Base-by-base conservation (phyloP, 176 grass and related monocot genomes). In the Urochloa ruziziensis region DNA sequence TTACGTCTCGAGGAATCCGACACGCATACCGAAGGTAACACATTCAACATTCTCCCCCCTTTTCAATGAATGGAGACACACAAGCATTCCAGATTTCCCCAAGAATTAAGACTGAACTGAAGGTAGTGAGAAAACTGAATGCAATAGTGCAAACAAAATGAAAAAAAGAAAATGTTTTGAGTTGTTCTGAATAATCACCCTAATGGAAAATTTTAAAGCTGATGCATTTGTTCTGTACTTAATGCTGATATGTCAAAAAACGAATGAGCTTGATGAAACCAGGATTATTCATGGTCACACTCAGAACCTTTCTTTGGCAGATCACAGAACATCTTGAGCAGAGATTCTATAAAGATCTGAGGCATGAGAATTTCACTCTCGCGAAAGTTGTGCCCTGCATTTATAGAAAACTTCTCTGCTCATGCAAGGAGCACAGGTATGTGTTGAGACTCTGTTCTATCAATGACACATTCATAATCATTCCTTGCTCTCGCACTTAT, bases 311-410 rank as follows among this genome's bases (percentile, higher is more conserved):
- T 28, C 44, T 51, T 65, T 54, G 52, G 62, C 86, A 99, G 96
- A 99, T 99, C 64, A 92, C 89, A 61, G 78, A 93, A 64, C 87
- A 87, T 83, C 86, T 99, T 77, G 96, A 99, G 47, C 93, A 90
- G 80, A 96, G 91, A 83, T 99, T 78, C 60, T 99, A 92, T 63
- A 99, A 99, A 87, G 93, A 99, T 86, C 89, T 99, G 85, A 86
- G 93, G 60, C 88, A 92, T 74, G 96, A 84, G 12, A 88, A 89
- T 80, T 88, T 94, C 40, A 90, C 70, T 58, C 51, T 92, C 61
- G 96, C 89, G 81, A 99, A 88, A 89, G 93, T 94, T 80, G 91
- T 96, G 15, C 93, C 96, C 46, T 90, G 80, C 62, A 90, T 99
- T 25, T 99, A 99, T 71, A 87, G 91, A 85, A 99, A 85, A 78